Percentiles rank a stretch among this genome's conserved stretches.
These are phyloP conservation scores for Heliosperma pusillum DNA, from an alignment of 148 eudicot species.

Conservation along the genomic window DNA sequence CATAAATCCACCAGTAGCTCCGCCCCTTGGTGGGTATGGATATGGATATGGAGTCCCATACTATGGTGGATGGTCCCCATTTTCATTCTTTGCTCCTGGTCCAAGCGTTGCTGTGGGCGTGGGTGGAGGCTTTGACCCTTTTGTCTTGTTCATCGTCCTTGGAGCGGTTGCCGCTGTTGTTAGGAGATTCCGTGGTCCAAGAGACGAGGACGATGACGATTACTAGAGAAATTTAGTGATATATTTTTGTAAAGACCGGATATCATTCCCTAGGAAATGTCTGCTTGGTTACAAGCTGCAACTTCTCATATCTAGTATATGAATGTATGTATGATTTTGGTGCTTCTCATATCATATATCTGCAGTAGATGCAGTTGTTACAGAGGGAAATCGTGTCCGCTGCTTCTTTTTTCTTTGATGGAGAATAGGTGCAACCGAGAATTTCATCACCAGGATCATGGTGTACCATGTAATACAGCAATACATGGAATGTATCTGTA, in stretches of 20 bases:
- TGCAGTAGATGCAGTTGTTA: background rate
- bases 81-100: constrained; percentile 85
- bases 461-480: too few species aligned
- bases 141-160: constrained; percentile 52
- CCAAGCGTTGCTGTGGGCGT: constrained; percentile 75
- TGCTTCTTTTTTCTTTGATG: too few species aligned
- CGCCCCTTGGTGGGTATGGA: constrained; percentile 94
- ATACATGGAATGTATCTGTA: too few species aligned
- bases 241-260: background rate
- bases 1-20: constrained; percentile 86
- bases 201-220: constrained; percentile 50
- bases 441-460: too few species aligned
- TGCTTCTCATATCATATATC: background rate
- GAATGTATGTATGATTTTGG: background rate
- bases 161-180: constrained; percentile 63
- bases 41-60: constrained; percentile 63
- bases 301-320: background rate
- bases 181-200: constrained; percentile 45
- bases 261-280: background rate
- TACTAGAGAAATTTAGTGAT: constrained; percentile 14
- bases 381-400: background rate
- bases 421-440: too few species aligned
- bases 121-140: constrained; percentile 83
- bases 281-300: background rate
- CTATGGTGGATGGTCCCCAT: constrained; percentile 91